A percentile compares a stretch with the other conserved stretches of the same genome.
Conservation (phyloP, 108 stramenopile species). For the Skeletonema marinoi region DNA sequence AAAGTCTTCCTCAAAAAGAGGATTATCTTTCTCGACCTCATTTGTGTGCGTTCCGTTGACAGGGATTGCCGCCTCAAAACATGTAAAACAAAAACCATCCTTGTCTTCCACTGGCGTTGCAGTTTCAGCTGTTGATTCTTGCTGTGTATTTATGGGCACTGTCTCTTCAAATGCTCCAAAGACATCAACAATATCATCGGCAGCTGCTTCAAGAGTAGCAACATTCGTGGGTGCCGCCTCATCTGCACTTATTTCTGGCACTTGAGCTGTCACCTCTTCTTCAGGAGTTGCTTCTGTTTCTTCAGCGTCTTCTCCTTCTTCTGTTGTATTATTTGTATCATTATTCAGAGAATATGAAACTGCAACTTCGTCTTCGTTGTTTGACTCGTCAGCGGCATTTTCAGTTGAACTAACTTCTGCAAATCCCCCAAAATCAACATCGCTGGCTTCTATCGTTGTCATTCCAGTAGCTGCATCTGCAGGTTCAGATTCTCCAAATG, state of each 20-base stretch:
- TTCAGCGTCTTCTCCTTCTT: neutral
- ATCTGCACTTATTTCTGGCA: neutral
- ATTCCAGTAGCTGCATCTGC: neutral
- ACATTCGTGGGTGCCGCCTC: neutral
- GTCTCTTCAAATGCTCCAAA: conserved; percentile 6
- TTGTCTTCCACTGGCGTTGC: too few species aligned
- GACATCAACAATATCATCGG: neutral
- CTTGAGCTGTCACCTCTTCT: neutral
- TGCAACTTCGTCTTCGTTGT: neutral
- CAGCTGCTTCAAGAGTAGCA: neutral
- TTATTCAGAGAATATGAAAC: neutral
- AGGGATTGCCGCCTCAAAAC: too few species aligned
- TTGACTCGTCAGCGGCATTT: neutral
- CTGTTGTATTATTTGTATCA: neutral
- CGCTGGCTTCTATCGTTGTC: neutral
- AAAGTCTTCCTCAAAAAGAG: too few species aligned
- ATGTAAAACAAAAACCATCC: too few species aligned
- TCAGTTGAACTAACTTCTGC: neutral
- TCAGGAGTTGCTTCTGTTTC: neutral
- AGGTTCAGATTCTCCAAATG: neutral
- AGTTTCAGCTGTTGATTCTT: too few species aligned
- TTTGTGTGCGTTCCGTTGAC: too few species aligned
- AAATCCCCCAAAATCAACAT: neutral
- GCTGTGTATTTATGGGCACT: neutral
- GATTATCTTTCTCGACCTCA: too few species aligned